These are phyloP conservation scores for Mixia osmundae DNA, from an alignment of 1,284 basidiomycete species.

Conservation along the genomic window DNA sequence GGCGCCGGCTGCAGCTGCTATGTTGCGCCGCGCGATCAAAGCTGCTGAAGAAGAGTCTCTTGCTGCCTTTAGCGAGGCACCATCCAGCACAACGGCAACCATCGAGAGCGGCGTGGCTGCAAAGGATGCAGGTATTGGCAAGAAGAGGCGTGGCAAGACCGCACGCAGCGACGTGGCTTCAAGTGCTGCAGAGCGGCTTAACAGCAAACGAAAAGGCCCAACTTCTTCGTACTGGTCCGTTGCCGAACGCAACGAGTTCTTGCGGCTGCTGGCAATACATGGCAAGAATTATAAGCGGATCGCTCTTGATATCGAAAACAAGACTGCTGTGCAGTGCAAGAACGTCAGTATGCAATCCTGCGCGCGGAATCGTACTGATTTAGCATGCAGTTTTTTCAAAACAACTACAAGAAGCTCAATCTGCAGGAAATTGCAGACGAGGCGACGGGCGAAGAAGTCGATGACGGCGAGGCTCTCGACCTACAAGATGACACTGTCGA, in stretches of 20 bases:
- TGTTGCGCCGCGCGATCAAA: constrained; percentile 22
- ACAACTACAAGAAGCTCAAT: constrained; percentile 7
- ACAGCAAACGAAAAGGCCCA: constrained; percentile 13
- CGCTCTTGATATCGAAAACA: constrained; percentile 45
- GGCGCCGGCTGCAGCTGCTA: no score
- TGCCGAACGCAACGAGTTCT: constrained; percentile 32
- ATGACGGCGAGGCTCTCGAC: neutral
- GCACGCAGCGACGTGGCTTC: constrained; percentile 2
- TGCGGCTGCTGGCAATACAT: constrained; percentile 38
- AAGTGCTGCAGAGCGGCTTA: neutral
- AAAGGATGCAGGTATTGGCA: neutral
- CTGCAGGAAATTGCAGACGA: constrained; percentile 4
- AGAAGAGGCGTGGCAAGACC: constrained; percentile 7
- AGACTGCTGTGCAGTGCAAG: constrained; percentile 52
- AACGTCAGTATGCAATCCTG: constrained; percentile 24
- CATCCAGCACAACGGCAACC: neutral
- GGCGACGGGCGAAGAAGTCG: constrained; percentile 2
- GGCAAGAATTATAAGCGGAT: constrained; percentile 54
- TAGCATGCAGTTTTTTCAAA: constrained; percentile 7
- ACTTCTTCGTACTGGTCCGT: constrained; percentile 30
- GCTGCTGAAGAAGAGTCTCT: constrained; percentile 24
- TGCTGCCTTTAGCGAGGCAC: constrained; percentile 12
- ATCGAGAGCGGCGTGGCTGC: no score
- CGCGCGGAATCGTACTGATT: neutral
- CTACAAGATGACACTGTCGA: neutral